phyloP scores from a whole-genome alignment of 345 rosid species.

The Hibiscus syriacus region DNA sequence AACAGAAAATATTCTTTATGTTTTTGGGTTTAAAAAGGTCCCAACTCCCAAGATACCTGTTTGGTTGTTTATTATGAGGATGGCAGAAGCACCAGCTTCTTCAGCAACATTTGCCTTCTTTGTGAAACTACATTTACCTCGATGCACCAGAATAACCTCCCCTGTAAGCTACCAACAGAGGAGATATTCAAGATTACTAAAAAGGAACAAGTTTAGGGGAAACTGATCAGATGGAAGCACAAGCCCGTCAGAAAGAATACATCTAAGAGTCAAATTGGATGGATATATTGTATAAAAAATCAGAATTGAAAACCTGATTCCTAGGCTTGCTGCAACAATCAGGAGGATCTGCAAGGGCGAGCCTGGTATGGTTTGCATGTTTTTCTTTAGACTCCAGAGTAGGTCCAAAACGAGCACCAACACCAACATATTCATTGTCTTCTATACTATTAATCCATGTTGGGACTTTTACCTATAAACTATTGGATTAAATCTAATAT shows the following conservation, averaged over 20 bases:
- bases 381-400: constrained; percentile 64
- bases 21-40: neutral
- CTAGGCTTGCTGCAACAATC: constrained; percentile 49
- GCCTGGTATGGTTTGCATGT: constrained; percentile 41
- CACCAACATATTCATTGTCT: constrained; percentile 61
- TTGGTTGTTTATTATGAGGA: constrained; percentile 51
- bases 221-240: neutral
- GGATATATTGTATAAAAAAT: neutral
- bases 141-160: constrained; percentile 44
- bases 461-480: constrained; percentile 56
- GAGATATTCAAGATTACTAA: constrained; percentile 11
- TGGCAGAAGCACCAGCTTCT: too few relatives aligned
- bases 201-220: neutral
- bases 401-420: constrained; percentile 72
- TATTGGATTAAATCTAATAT: constrained; percentile 1
- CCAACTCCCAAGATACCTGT: constrained; percentile 44
- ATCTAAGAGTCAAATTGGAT: constrained; percentile 3
- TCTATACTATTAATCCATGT: constrained; percentile 46
- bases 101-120: constrained; percentile 53
- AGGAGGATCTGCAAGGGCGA: constrained; percentile 58
- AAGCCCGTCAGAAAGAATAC: neutral
- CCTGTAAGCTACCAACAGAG: constrained; percentile 35
- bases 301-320: constrained; percentile 37
- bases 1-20: neutral
- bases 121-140: constrained; percentile 72